Evolutionary conservation across 805 yeast species (phyloP).

Genomic region (Citeromyces matritensis): DNA sequence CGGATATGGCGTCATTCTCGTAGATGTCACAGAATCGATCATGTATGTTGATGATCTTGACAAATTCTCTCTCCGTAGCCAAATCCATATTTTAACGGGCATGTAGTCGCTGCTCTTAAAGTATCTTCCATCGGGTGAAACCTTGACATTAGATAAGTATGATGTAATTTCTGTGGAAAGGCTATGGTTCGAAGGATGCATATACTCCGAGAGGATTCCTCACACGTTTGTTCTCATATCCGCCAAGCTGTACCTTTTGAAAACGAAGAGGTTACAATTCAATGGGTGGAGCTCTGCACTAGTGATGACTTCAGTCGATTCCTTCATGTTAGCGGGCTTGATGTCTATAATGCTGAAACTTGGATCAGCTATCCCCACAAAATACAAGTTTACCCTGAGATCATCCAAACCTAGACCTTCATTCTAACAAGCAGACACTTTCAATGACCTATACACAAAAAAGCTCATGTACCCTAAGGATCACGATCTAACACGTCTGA

Average conservation of each 20-base stretch:
- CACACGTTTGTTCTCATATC: conserved; percentile 96
- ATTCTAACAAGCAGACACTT: too few relatives aligned
- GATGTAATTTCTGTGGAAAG: conserved; percentile 96
- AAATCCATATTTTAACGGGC: conserved; percentile 96
- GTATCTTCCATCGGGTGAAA: conserved; percentile 83
- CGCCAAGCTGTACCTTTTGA: conserved; percentile 90
- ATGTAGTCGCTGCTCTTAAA: conserved; percentile 94
- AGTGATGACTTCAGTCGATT: conserved; percentile 93
- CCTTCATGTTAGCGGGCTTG: conserved; percentile 97
- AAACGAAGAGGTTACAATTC: conserved; percentile 87
- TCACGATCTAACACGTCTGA: too few relatives aligned
- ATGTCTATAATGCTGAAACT: conserved; percentile 95
- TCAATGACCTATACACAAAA: too few relatives aligned
- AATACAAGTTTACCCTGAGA: conserved; percentile 90
- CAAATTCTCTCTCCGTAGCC: conserved; percentile 89
- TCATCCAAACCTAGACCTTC: conserved; percentile 96
- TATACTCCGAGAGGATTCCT: conserved; percentile 71
- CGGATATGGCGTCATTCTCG: conserved; percentile 96
- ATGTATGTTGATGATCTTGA: conserved; percentile 89
- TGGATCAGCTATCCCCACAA: conserved; percentile 85
- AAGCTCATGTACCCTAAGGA: too few relatives aligned
- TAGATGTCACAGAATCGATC: conserved; percentile 93
- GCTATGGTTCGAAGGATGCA: conserved; percentile 85
- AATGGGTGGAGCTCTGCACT: conserved; percentile 92
- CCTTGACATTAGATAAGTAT: conserved; percentile 85